A percentile compares a stretch with the other conserved stretches of the same genome.
Conservation (phyloP, 768 basidiomycete genomes). For the Gelatoporia subvermispora region DNA sequence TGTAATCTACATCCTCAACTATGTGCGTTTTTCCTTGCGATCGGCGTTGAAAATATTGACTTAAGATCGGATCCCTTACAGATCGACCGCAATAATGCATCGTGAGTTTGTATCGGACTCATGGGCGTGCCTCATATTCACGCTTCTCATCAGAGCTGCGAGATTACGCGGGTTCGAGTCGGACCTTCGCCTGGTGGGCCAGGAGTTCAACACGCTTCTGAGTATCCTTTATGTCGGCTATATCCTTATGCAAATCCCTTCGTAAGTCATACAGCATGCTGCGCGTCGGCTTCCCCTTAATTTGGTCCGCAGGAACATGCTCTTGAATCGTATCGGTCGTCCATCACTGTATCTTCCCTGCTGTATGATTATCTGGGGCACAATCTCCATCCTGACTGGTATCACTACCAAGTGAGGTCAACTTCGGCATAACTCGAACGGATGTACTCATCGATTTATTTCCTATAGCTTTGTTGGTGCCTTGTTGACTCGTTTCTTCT, state of each 20-base stretch:
- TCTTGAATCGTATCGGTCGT: conserved; percentile 58
- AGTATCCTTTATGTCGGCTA: conserved; percentile 70
- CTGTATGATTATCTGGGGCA: conserved; percentile 63
- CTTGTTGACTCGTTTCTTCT: conserved; percentile 67
- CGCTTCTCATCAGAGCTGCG: conserved; percentile 46
- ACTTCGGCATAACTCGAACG: not conserved
- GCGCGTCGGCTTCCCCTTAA: not conserved
- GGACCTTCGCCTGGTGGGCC: conserved; percentile 59
- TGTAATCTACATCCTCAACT: conserved; percentile 43
- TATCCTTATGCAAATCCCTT: conserved; percentile 76
- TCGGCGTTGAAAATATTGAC: not conserved
- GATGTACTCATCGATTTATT: not conserved
- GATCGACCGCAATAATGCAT: conserved; percentile 70
- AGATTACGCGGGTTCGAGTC: conserved; percentile 66
- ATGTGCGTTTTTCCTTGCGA: conserved; percentile 27
- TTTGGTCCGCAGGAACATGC: conserved; percentile 55
- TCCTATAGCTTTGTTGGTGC: conserved; percentile 48
- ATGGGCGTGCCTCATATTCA: not conserved
- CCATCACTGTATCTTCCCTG: conserved; percentile 63
- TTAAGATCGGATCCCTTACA: conserved; percentile 15
- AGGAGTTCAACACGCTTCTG: conserved; percentile 62
- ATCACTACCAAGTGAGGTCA: not conserved
- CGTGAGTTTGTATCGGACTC: conserved; percentile 33
- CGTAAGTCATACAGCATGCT: conserved; percentile 35
- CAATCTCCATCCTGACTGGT: conserved; percentile 48